Percentiles rank a stretch among this genome's conserved stretches.
Evolutionary conservation across 345 rosid genomes (phyloP).

Genomic region (Ceriops decandra): DNA sequence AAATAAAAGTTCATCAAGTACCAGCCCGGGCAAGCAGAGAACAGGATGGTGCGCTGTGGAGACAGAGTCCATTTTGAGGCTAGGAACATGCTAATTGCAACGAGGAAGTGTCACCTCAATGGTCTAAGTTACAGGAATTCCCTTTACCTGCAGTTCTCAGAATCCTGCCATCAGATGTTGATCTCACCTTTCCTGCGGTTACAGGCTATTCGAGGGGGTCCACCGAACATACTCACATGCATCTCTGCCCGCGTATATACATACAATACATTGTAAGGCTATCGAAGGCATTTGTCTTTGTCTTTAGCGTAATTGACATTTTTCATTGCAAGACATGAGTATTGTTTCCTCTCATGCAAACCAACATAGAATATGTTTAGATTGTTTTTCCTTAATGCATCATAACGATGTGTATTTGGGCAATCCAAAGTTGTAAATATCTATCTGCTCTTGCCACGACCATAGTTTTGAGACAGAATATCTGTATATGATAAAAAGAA

Average conservation of each 20-base stretch:
- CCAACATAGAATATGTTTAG: no score
- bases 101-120: constrained; percentile 22
- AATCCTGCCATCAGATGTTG: constrained; percentile 16
- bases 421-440: no score
- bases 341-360: no score
- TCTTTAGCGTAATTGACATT: no score
- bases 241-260: not conserved
- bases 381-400: no score
- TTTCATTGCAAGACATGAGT: no score
- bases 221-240: constrained; percentile 34
- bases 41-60: not conserved
- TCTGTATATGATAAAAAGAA: no score
- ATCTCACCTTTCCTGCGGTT: constrained; percentile 12
- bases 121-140: not conserved
- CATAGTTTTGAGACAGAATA: no score
- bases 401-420: no score
- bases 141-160: not conserved
- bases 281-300: not conserved
- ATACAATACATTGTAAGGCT: not conserved
- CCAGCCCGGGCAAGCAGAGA: not conserved
- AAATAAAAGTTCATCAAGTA: not conserved
- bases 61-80: not conserved
- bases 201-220: constrained; percentile 19
- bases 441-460: no score
- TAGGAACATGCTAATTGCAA: constrained; percentile 27